These are phyloP conservation scores for Candida michaelii DNA, from an alignment of 805 yeast genomes.

Conservation along the genomic window DNA sequence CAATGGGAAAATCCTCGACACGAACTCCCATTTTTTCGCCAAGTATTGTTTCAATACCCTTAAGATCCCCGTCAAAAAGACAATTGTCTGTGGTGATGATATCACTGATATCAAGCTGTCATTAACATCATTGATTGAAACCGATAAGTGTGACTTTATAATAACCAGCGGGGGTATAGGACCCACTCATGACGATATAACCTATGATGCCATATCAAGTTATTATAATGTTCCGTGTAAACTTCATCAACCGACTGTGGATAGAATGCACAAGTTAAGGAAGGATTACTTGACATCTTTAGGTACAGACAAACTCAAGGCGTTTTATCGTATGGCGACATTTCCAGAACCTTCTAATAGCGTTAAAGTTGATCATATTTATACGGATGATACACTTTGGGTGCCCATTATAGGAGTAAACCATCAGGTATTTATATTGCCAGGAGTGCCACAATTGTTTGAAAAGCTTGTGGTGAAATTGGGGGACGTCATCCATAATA, in stretches of 20 bases:
- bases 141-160: conserved; percentile 58
- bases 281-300: conserved; percentile 34
- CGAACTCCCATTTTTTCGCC: conserved; percentile 74
- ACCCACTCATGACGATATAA: conserved; percentile 88
- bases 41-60: conserved; percentile 59
- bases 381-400: conserved; percentile 59
- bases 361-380: conserved; percentile 40
- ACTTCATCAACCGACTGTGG: conserved; percentile 57
- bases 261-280: conserved; percentile 54
- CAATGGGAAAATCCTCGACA: conserved; percentile 79
- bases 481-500: conserved; percentile 32
- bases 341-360: conserved; percentile 47
- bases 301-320: conserved; percentile 47
- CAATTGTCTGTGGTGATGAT: conserved; percentile 78
- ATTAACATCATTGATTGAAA: conserved; percentile 42
- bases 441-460: conserved; percentile 83
- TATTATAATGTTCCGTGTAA: conserved; percentile 53
- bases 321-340: conserved; percentile 78
- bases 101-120: conserved; percentile 59
- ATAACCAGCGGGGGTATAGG: conserved; percentile 79
- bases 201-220: conserved; percentile 72
- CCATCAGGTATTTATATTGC: conserved; percentile 65
- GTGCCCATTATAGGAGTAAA: conserved; percentile 79
- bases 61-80: conserved; percentile 65
- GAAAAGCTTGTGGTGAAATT: conserved; percentile 49